Conservation (phyloP, 2,329 filamentous ascomycete species). For the Fusarium staphyleae region DNA sequence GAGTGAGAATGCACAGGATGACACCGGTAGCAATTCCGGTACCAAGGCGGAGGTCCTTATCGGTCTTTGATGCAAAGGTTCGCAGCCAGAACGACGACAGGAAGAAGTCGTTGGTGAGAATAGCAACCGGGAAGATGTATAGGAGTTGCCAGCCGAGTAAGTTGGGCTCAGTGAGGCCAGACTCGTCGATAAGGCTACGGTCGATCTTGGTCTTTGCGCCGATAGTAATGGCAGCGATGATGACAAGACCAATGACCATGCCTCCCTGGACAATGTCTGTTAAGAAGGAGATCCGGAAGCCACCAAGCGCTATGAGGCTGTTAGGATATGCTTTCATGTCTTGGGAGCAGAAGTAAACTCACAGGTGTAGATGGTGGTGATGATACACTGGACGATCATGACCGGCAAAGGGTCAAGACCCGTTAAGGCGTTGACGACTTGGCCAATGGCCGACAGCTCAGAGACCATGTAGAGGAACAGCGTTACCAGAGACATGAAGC, state of each 20-base stretch:
- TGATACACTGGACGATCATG: slow-evolving; percentile 77
- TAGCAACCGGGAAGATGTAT: slow-evolving; percentile 82
- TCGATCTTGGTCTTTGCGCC: slow-evolving; percentile 78
- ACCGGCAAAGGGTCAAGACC: slow-evolving; percentile 76
- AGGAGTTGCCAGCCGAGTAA: slow-evolving; percentile 85
- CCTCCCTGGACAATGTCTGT: slow-evolving; percentile 83
- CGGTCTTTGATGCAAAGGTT: slow-evolving; percentile 80
- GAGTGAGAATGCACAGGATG: slow-evolving; percentile 72
- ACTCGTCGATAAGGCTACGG: slow-evolving; percentile 69
- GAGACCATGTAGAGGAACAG: slow-evolving; percentile 89
- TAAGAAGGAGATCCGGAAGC: slow-evolving; percentile 83
- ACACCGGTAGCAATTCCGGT: slow-evolving; percentile 70
- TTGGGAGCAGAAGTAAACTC: slow-evolving; percentile 36
- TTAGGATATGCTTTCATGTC: background rate
- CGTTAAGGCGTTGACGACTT: slow-evolving; percentile 77
- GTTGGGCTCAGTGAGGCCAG: slow-evolving; percentile 71
- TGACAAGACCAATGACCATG: slow-evolving; percentile 78
- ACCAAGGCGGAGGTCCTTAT: slow-evolving; percentile 79
- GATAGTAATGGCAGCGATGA: slow-evolving; percentile 80
- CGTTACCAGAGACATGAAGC: slow-evolving; percentile 78
- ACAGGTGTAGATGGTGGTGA: slow-evolving; percentile 88
- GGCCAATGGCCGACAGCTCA: slow-evolving; percentile 81
- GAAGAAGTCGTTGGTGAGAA: slow-evolving; percentile 88
- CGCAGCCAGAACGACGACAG: slow-evolving; percentile 85
- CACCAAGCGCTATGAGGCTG: slow-evolving; percentile 69